Conservation (phyloP, 1,139 yeast genomes). For the Pichia sp. region DNA sequence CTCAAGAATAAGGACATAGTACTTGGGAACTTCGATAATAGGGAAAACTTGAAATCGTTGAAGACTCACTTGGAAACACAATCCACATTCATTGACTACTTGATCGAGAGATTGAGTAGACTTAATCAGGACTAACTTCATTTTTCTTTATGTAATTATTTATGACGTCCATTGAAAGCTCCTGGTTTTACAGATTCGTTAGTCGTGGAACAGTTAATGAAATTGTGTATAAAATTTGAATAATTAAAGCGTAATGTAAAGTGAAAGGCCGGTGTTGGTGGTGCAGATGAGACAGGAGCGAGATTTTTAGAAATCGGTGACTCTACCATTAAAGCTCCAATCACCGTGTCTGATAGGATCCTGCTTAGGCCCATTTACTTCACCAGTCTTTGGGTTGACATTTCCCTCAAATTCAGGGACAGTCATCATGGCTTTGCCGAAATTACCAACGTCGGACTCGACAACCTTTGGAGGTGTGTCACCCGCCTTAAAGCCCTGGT, state of each 20-base stretch:
- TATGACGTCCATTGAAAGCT: too few relatives aligned
- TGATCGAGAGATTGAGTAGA: constrained; percentile 11
- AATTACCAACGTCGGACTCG: constrained; percentile 46
- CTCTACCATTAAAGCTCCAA: constrained; percentile 93
- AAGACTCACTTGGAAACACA: constrained; percentile 17
- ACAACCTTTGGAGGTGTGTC: constrained; percentile 35
- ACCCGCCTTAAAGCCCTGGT: constrained; percentile 31
- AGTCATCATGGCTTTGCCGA: constrained; percentile 64
- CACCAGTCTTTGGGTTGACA: constrained; percentile 88
- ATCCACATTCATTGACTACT: constrained; percentile 11
- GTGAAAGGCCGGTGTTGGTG: too few relatives aligned
- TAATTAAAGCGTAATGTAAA: too few relatives aligned
- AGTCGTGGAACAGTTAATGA: too few relatives aligned
- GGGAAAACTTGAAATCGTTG: constrained; percentile 11
- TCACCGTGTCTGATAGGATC: constrained; percentile 93
- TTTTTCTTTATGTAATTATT: too few relatives aligned
- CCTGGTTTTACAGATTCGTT: too few relatives aligned
- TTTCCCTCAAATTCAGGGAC: constrained; percentile 97
- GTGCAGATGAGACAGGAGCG: too few relatives aligned
- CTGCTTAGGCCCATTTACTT: constrained; percentile 97
- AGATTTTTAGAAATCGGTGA: constrained; percentile 88
- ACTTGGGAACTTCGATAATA: constrained; percentile 6
- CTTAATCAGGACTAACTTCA: too few relatives aligned
- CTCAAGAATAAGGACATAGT: constrained; percentile 5
- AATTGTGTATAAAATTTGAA: too few relatives aligned